Conservation (phyloP, 148 eudicot species). For the Rhododendron molle region DNA sequence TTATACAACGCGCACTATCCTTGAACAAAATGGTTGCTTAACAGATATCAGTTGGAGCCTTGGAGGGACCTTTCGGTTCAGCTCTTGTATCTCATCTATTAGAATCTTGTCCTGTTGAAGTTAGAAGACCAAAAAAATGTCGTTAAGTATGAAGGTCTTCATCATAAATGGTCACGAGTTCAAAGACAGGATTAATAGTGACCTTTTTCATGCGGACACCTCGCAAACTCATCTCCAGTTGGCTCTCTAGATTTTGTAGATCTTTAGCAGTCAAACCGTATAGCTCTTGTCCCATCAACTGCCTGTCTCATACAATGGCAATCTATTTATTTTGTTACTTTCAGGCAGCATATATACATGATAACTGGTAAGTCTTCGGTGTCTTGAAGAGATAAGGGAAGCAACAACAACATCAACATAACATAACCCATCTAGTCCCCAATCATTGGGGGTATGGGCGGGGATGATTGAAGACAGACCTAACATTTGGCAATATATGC, state of each 20-base stretch:
- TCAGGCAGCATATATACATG: not conserved
- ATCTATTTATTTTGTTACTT: constrained; percentile 1
- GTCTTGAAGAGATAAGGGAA: not conserved
- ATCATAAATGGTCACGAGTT: not conserved
- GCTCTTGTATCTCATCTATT: constrained; percentile 57
- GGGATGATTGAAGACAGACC: no score
- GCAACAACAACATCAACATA: no score
- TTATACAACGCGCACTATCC: not conserved
- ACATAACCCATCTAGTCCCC: no score
- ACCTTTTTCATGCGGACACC: constrained; percentile 73
- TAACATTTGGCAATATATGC: no score
- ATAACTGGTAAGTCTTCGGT: not conserved
- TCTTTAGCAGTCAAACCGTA: constrained; percentile 53
- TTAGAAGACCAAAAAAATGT: not conserved
- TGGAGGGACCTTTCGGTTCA: constrained; percentile 45
- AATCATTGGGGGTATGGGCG: no score
- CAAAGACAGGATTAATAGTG: not conserved
- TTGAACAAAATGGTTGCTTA: not conserved
- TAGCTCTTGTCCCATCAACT: constrained; percentile 70
- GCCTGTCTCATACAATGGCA: constrained; percentile 34
- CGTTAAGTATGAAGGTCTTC: not conserved
- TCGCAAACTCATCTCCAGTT: constrained; percentile 53
- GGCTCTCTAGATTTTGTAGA: constrained; percentile 59
- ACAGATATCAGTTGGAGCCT: constrained; percentile 3
- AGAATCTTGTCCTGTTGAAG: constrained; percentile 49